A percentile compares a stretch with the other conserved stretches of the same genome.
Evolutionary conservation across 371 early-diverging fungal genomes (phyloP).

Genomic region (Rhizopus stolonifer): DNA sequence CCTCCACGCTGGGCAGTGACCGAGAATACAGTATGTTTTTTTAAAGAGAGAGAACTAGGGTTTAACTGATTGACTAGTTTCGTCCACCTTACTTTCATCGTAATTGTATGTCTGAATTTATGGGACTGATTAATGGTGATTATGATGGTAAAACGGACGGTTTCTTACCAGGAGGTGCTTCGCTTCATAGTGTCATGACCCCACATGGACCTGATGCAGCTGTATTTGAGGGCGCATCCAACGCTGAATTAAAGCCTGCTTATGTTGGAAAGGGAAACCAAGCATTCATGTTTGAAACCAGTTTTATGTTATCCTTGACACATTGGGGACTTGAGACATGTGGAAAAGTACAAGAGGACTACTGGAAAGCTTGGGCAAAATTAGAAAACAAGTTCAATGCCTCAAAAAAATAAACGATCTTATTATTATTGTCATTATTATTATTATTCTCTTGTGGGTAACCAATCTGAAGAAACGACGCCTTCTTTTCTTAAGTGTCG

Average conservation of each 20-base stretch:
- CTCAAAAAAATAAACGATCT: slow-evolving; percentile 2
- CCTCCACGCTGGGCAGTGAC: slow-evolving; percentile 96
- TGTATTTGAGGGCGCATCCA: slow-evolving; percentile 77
- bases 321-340: slow-evolving; percentile 80
- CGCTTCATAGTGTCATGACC: slow-evolving; percentile 84
- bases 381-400: slow-evolving; percentile 54
- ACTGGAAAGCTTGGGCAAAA: slow-evolving; percentile 76
- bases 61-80: slow-evolving; percentile 48
- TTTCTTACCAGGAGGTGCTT: slow-evolving; percentile 93
- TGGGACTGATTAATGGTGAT: slow-evolving; percentile 90
- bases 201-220: slow-evolving; percentile 91
- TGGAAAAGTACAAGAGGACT: slow-evolving; percentile 75
- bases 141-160: slow-evolving; percentile 94
- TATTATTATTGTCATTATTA: too few relatives aligned
- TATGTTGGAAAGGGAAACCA: slow-evolving; percentile 81
- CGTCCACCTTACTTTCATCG: slow-evolving; percentile 97
- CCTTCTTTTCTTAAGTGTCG: slow-evolving; percentile 67
- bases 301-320: slow-evolving; percentile 77
- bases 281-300: slow-evolving; percentile 97
- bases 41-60: too few relatives aligned
- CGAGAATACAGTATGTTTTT: slow-evolving; percentile 79
- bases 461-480: slow-evolving; percentile 63
- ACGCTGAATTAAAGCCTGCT: slow-evolving; percentile 72
- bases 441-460: slow-evolving; percentile 26
- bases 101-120: slow-evolving; percentile 95